Evolutionary conservation across 768 basidiomycete species (phyloP).

Genomic region (Tephrocybe sp.): DNA sequence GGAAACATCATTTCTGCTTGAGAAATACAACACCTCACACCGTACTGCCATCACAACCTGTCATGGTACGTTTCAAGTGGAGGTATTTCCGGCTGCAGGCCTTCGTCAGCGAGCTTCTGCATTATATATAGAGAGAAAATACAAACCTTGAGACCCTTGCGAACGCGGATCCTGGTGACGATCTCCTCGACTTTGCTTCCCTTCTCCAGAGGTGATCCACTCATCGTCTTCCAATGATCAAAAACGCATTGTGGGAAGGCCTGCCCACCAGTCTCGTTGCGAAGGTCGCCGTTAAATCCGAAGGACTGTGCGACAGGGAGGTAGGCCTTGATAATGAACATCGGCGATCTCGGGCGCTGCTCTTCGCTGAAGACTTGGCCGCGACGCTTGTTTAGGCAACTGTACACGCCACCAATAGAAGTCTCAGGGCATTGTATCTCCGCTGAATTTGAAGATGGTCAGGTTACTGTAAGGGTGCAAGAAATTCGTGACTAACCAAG

Average conservation of each 20-base stretch:
- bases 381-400: slow-evolving; percentile 90
- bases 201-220: slow-evolving; percentile 82
- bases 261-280: slow-evolving; percentile 89
- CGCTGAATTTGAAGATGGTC: slow-evolving; percentile 49
- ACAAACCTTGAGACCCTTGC: slow-evolving; percentile 93
- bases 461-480: slow-evolving; percentile 6
- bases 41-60: slow-evolving; percentile 65
- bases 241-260: slow-evolving; percentile 96
- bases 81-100: slow-evolving; percentile 78
- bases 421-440: slow-evolving; percentile 98
- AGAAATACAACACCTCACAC: no score
- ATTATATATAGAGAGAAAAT: neutral
- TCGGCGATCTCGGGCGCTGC: slow-evolving; percentile 95
- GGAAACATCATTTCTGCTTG: no score
- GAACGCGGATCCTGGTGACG: slow-evolving; percentile 75
- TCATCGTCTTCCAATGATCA: slow-evolving; percentile 89
- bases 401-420: slow-evolving; percentile 97
- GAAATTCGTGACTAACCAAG: slow-evolving; percentile 55
- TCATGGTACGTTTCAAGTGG: slow-evolving; percentile 90
- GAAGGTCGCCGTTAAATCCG: slow-evolving; percentile 96
- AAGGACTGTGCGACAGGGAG: slow-evolving; percentile 89
- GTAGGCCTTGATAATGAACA: slow-evolving; percentile 99
- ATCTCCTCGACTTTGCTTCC: slow-evolving; percentile 90
- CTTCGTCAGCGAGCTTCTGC: slow-evolving; percentile 8
- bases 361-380: slow-evolving; percentile 98